These are phyloP conservation scores for Phlebiopsis flavidoalba DNA, from an alignment of 768 basidiomycete species.

Conservation along the genomic window DNA sequence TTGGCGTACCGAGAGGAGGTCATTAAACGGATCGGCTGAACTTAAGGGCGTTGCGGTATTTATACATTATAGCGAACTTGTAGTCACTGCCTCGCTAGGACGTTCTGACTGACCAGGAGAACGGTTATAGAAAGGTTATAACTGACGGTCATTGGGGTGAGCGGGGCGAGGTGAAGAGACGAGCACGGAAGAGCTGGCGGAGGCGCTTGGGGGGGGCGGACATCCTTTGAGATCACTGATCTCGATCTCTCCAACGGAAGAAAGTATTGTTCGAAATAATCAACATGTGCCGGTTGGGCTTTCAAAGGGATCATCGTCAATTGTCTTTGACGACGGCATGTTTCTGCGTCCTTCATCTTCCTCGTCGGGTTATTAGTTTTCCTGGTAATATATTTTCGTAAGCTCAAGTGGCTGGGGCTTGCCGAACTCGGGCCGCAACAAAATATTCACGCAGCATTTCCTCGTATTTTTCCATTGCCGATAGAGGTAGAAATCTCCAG, in stretches of 20 bases:
- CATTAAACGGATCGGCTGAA: conserved; percentile 69
- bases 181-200: conserved; percentile 50
- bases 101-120: conserved; percentile 22
- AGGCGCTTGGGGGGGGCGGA: conserved; percentile 35
- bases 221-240: conserved; percentile 18
- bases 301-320: too few species aligned
- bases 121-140: too few species aligned
- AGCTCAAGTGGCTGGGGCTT: too few species aligned
- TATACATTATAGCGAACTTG: conserved; percentile 72
- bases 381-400: conserved; percentile 1
- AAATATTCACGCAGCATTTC: conserved; percentile 39
- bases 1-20: conserved; percentile 45
- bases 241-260: neutral
- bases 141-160: conserved; percentile 93
- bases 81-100: conserved; percentile 31
- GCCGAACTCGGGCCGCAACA: too few species aligned
- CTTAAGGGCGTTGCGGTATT: conserved; percentile 94
- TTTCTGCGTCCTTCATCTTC: conserved; percentile 24
- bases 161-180: conserved; percentile 67
- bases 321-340: conserved; percentile 23
- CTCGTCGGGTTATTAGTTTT: conserved; percentile 9
- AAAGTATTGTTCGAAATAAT: conserved; percentile 7
- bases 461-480: conserved; percentile 59
- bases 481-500: conserved; percentile 44
- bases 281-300: conserved; percentile 18